These are phyloP conservation scores for Starmerella vitae DNA, from an alignment of 805 yeast genomes.

Conservation along the genomic window DNA sequence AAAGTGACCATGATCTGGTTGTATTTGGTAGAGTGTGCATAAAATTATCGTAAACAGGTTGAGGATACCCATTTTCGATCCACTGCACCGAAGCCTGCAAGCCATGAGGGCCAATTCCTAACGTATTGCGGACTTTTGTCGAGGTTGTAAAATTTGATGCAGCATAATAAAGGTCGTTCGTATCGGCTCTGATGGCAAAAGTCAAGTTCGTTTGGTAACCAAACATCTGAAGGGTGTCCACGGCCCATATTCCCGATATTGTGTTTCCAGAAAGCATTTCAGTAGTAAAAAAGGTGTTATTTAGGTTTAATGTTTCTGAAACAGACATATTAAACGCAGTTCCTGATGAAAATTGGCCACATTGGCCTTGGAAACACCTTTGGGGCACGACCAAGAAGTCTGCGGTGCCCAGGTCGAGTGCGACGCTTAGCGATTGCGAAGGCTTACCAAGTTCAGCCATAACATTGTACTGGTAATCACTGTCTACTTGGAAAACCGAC, in stretches of 20 bases:
- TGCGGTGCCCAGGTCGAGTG: conserved; percentile 15
- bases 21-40: neutral
- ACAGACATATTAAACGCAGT: conserved; percentile 1
- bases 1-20: conserved; percentile 6
- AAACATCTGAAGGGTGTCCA: conserved; percentile 6
- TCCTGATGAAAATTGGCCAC: neutral
- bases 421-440: conserved; percentile 8
- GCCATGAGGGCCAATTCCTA: conserved; percentile 18
- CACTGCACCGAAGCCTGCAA: conserved; percentile 8
- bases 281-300: conserved; percentile 1
- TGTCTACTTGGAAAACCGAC: neutral
- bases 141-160: neutral
- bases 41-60: conserved; percentile 9
- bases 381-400: conserved; percentile 8
- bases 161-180: neutral
- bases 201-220: neutral
- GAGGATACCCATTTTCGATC: conserved; percentile 1
- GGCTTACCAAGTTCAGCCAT: conserved; percentile 11
- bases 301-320: neutral
- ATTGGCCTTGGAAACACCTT: conserved; percentile 1
- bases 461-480: neutral
- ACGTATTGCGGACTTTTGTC: neutral
- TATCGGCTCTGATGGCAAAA: conserved; percentile 1
- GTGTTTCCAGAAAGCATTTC: conserved; percentile 6
- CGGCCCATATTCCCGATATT: conserved; percentile 9